phyloP scores from a whole-genome alignment of 1,284 basidiomycete genomes.

The Gymnopus androsaceus region DNA sequence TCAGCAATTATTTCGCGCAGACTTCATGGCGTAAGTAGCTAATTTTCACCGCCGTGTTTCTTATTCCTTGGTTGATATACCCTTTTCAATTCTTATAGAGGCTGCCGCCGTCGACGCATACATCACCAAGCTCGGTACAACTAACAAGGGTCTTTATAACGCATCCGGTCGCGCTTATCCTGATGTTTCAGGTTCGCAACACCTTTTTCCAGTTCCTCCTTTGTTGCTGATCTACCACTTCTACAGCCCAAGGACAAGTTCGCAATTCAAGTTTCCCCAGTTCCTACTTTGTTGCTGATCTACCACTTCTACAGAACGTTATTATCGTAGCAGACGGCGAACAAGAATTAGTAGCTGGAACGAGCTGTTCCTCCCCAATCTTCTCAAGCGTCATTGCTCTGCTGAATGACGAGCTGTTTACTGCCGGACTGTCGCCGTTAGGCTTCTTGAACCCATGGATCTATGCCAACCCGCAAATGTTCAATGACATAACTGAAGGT shows the following conservation, averaged over 20 bases:
- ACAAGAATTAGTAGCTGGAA: constrained; percentile 39
- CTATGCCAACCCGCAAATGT: constrained; percentile 24
- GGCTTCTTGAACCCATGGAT: constrained; percentile 44
- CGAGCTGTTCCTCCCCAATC: constrained; percentile 42
- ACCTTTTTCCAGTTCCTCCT: no score
- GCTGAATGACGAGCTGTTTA: constrained; percentile 37
- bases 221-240: no score
- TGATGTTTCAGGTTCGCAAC: no score
- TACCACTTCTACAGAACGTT: no score
- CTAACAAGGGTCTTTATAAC: constrained; percentile 6
- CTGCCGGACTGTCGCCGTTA: constrained; percentile 32
- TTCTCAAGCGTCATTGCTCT: constrained; percentile 39
- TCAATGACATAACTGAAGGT: constrained; percentile 30
- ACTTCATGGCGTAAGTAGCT: constrained; percentile 6
- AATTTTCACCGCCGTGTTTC: background rate
- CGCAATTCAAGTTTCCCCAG: no score
- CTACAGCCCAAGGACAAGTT: no score
- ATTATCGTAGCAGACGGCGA: constrained; percentile 41
- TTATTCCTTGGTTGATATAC: background rate
- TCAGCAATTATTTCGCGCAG: constrained; percentile 12
- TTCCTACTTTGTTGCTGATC: no score
- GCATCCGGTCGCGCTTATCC: constrained; percentile 34
- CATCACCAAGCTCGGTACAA: constrained; percentile 26
- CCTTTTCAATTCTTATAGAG: constrained; percentile 24
- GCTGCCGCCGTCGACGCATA: constrained; percentile 50